These are phyloP conservation scores for Rosa chinensis DNA, from an alignment of 306 rosid genomes.

Conservation along the genomic window DNA sequence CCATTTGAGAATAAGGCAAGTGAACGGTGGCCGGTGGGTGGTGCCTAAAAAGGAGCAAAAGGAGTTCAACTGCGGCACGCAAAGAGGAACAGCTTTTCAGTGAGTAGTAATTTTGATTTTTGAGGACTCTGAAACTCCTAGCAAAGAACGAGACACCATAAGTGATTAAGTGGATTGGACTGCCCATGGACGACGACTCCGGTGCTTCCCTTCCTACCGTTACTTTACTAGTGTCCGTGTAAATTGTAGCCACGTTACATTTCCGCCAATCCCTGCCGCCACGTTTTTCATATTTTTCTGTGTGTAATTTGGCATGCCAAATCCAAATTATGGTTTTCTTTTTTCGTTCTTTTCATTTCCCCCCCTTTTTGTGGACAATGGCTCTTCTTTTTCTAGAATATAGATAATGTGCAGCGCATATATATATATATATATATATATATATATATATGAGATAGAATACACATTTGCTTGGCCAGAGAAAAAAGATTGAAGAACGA, in stretches of 20 bases:
- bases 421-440: too few relatives aligned
- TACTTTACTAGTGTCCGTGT: background rate
- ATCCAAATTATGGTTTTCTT: too few relatives aligned
- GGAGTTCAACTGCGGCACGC: constrained; percentile 4
- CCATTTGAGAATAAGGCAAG: background rate
- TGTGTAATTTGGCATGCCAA: background rate
- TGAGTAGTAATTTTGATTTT: too few relatives aligned
- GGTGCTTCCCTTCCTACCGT: background rate
- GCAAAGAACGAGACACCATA: background rate
- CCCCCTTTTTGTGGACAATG: too few relatives aligned
- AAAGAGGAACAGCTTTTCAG: background rate
- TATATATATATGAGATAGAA: too few relatives aligned
- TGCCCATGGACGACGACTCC: background rate
- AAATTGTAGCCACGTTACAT: background rate
- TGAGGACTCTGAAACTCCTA: background rate
- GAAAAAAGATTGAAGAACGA: background rate
- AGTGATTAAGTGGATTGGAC: background rate
- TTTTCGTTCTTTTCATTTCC: too few relatives aligned
- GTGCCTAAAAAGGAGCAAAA: constrained; percentile 15
- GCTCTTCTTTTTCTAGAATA: too few relatives aligned
- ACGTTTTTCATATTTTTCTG: background rate
- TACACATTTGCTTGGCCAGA: background rate
- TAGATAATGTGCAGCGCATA: too few relatives aligned
- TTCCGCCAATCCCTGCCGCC: background rate
- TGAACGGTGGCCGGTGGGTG: background rate